Conservation (phyloP, 2,329 filamentous ascomycete genomes). For the Sporothrix variecibatus region DNA sequence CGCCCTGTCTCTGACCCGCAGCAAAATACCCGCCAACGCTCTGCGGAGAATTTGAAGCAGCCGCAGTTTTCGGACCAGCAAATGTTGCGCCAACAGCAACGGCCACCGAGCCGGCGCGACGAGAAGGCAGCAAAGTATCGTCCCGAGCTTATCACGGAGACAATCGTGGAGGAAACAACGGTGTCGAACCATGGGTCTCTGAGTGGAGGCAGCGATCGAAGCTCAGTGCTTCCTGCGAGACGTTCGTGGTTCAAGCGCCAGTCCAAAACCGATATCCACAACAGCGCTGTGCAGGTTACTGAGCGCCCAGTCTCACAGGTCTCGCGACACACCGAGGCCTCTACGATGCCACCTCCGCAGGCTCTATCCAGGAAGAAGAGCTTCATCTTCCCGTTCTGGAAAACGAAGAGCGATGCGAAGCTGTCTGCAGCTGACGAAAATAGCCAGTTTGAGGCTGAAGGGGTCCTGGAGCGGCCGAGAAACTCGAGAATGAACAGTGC, state of each 20-base stretch:
- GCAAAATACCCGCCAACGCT: neutral
- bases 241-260: constrained; percentile 32
- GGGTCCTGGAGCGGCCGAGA: constrained; percentile 27
- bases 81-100: neutral
- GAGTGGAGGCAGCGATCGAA: constrained; percentile 20
- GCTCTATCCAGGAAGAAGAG: constrained; percentile 48
- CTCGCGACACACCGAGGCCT: constrained; percentile 14
- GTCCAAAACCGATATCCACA: constrained; percentile 33
- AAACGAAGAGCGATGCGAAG: constrained; percentile 46
- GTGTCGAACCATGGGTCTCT: constrained; percentile 8
- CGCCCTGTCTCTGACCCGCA: neutral
- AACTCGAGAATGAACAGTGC: constrained; percentile 31
- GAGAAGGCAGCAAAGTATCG: neutral
- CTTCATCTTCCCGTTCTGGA: constrained; percentile 60
- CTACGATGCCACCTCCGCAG: neutral
- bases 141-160: constrained; percentile 17
- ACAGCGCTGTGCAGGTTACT: neutral
- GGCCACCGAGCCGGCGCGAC: neutral
- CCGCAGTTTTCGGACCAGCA: neutral
- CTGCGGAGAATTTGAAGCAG: neutral
- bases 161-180: constrained; percentile 28
- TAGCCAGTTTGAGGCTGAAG: neutral
- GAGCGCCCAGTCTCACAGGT: neutral
- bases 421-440: constrained; percentile 48
- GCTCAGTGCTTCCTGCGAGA: neutral